Conservation (phyloP, 129 eudicot species). For the Glebionis coronaria region DNA sequence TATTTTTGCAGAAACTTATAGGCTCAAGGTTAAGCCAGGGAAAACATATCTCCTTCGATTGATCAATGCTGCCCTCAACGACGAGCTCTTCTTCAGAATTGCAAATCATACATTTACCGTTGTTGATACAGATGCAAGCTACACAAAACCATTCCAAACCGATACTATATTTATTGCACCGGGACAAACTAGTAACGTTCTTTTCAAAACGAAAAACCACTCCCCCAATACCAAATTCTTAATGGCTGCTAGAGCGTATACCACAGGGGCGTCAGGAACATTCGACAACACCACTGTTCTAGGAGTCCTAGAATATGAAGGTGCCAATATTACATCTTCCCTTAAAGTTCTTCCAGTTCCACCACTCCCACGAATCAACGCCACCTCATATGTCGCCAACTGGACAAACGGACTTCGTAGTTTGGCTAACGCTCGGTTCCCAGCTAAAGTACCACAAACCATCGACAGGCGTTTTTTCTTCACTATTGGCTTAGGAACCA, state of each 20-base stretch:
- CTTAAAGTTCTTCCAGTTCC: conserved; percentile 39
- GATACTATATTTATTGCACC: conserved; percentile 50
- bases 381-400: conserved; percentile 48
- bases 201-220: conserved; percentile 48
- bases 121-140: conserved; percentile 64
- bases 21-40: conserved; percentile 64
- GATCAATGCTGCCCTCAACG: conserved; percentile 77
- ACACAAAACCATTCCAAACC: conserved; percentile 59
- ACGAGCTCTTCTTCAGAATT: conserved; percentile 59
- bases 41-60: conserved; percentile 70
- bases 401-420: conserved; percentile 55
- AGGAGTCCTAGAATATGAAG: conserved; percentile 45
- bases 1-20: conserved; percentile 42
- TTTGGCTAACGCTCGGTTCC: conserved; percentile 45
- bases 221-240: conserved; percentile 34
- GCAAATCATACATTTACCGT: conserved; percentile 62
- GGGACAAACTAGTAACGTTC: conserved; percentile 66
- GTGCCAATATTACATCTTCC: conserved; percentile 8
- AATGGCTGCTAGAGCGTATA: conserved; percentile 67
- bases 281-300: conserved; percentile 61
- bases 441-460: conserved; percentile 53
- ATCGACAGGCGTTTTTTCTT: conserved; percentile 57
- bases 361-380: conserved; percentile 52
- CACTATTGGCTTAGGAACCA: conserved; percentile 50
- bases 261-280: conserved; percentile 58